A percentile compares a stretch with the other conserved stretches of the same genome.
Conservation (phyloP, 1,139 yeast genomes). For the Geotrichum phurueaensis region DNA sequence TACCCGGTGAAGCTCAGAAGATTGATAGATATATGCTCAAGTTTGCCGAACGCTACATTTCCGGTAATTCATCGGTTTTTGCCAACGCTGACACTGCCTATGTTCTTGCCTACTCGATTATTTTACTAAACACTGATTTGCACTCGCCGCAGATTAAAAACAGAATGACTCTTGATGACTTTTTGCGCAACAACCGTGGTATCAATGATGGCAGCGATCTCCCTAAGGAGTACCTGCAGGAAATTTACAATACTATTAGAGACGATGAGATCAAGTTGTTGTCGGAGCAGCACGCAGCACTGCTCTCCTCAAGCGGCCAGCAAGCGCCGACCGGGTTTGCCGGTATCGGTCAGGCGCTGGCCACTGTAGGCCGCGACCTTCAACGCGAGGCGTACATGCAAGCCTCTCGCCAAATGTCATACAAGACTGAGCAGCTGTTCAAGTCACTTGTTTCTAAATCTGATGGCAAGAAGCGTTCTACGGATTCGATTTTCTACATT, state of each 20-base stretch:
- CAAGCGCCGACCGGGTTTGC: slow-evolving; percentile 36
- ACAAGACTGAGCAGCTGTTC: slow-evolving; percentile 81
- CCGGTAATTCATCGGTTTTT: slow-evolving; percentile 82
- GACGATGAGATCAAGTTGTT: slow-evolving; percentile 80
- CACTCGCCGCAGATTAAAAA: slow-evolving; percentile 82
- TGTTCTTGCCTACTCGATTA: slow-evolving; percentile 84
- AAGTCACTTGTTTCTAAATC: slow-evolving; percentile 53
- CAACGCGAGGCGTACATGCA: slow-evolving; percentile 83
- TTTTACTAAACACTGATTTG: slow-evolving; percentile 88
- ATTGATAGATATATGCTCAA: slow-evolving; percentile 95
- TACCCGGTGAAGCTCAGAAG: slow-evolving; percentile 98
- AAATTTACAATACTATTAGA: slow-evolving; percentile 70
- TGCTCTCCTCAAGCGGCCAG: slow-evolving; percentile 57
- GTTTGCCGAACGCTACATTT: slow-evolving; percentile 86
- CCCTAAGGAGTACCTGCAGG: slow-evolving; percentile 63
- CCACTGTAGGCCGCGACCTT: slow-evolving; percentile 61
- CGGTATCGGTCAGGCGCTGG: slow-evolving; percentile 50
- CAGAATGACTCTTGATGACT: slow-evolving; percentile 84
- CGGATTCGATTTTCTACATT: slow-evolving; percentile 42
- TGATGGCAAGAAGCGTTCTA: slow-evolving; percentile 27
- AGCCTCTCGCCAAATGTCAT: slow-evolving; percentile 87
- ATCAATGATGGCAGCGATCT: slow-evolving; percentile 87
- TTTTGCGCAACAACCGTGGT: slow-evolving; percentile 78
- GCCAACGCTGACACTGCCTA: slow-evolving; percentile 94
- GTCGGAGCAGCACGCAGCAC: slow-evolving; percentile 91